Evolutionary conservation across 2,329 filamentous ascomycete species (phyloP), one percentile per base, ranked within the genome.

Genomic region (Byssochlamys sp.): DNA sequence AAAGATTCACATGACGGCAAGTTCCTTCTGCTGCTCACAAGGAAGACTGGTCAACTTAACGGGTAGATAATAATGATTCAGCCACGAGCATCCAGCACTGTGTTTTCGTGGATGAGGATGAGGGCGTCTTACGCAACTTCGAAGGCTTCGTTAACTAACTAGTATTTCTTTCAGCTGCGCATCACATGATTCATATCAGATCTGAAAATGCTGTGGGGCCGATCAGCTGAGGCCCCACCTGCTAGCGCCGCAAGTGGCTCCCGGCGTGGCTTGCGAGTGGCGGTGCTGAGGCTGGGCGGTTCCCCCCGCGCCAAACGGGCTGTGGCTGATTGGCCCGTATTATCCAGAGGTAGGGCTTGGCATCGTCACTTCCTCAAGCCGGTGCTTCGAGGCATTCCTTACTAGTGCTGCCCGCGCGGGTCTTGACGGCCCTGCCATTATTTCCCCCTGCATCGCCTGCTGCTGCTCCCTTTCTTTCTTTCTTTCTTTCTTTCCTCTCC

Each of bases 241-340:
- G 24, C n/a, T 51, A n/a, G 45, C 49, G n/a, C 26, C 49, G 49
- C 12, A 3, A 51, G 49, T 28, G 49, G 26, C 49, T 51, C 24
- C 49, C 26, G 53, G 57, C 45, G 49, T 51, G 50, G 35, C 50
- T 31, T 59, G 29, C 52, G 24, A 52, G 39, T 45, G 35, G 35
- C 35, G 35, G 35, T 45, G 35, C 12, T 45, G 35, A n/a, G 35
- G 35, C 35, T 45, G 35, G 12, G 14, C 12, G 14, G 4, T 14
- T 3, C 35, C 35, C 35, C 35, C 35, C 35, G 35, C 35, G 35
- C 14, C 1, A n/a, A 39, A 39, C 11, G 14, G 35, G 35, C 2
- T 2, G 12, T 5, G 12, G 2, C 12, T 39, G 35, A 39, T 39
- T 39, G 35, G 35, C 12, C 14, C 12, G 12, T 39, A 12, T 33